Evolutionary conservation across 345 rosid species (phyloP), one percentile per base, ranked within the genome.

Genomic region (Brassica carinata): DNA sequence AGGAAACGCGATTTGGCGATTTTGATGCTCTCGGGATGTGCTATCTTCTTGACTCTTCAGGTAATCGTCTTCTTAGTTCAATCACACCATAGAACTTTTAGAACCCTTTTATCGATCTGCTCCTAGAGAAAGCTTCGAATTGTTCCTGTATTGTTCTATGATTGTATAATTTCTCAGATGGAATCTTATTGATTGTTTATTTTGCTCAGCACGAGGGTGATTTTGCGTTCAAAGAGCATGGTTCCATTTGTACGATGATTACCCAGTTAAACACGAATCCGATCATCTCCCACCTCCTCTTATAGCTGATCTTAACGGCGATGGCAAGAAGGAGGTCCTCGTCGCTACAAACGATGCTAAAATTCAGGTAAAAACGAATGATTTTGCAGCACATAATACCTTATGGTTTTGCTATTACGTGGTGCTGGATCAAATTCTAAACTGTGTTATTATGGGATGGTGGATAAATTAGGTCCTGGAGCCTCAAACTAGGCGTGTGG

Each of bases 41-140:
- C 99, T 63, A 88, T 96, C 74, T 94, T 96, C 96, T 96, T 96
- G 91, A 94, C 97, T 79, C 98, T 96, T 73, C 98, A 94, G 96
- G 99, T 91, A 7, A 78, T 61, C 7, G 57, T 72, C 73, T 15
- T 74, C 26, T 19, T 34, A 40, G 13, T 53, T 31, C 23, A 2
- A 36, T 51, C 5, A 3, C 18, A 34, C 7, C 72, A 38, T 78
- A 65, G 26, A 23, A 23, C 26, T 23, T 23, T 23, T 23, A 23
- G 26, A 23, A 23, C 26, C 26, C 26, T 23, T 23, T 63, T 80
- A 66, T 51, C 55, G 18, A 64, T 76, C 75, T 64, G 43, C 65
- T 58, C 10, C 71, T 34, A 64, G 10, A 75, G 31, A 23, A 29
- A 73, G 61, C 64, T 74, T 67, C 14, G 71, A 33, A 48, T 10